A percentile compares a stretch with the other conserved stretches of the same genome.
These are phyloP conservation scores for Paraleonurus japonicus DNA, from an alignment of 257 asterid genomes.

Conservation along the genomic window DNA sequence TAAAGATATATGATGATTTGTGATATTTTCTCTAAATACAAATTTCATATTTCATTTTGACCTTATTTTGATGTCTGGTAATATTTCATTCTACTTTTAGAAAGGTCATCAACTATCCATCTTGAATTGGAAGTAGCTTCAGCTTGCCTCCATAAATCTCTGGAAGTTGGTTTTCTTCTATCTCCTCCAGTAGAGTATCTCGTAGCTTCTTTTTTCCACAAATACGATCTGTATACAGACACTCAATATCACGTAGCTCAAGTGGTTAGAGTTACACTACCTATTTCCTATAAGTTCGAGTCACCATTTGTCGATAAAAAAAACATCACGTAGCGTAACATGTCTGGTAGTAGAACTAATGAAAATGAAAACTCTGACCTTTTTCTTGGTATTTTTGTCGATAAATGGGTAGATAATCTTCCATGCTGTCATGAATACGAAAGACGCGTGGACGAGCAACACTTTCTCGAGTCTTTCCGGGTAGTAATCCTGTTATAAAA, in stretches of 20 bases:
- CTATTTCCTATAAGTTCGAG: no score
- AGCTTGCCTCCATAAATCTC: conserved; percentile 79
- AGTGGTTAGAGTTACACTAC: no score
- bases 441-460: conserved; percentile 58
- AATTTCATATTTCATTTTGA: background rate
- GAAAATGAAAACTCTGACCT: conserved; percentile 37
- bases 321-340: background rate
- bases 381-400: conserved; percentile 66
- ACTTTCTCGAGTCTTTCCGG: conserved; percentile 80
- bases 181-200: conserved; percentile 57
- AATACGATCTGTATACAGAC: conserved; percentile 51
- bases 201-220: conserved; percentile 52
- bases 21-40: no score
- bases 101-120: conserved; percentile 29
- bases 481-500: conserved; percentile 58
- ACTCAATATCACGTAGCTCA: no score
- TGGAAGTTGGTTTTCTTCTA: conserved; percentile 73
- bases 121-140: conserved; percentile 67
- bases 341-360: background rate
- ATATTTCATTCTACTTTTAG: background rate
- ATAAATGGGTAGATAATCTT: conserved; percentile 70
- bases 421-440: conserved; percentile 65
- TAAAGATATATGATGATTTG: no score
- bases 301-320: no score
- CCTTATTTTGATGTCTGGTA: background rate